phyloP scores from a whole-genome alignment of 257 asterid genomes.

The Solanum chmielewskii region DNA sequence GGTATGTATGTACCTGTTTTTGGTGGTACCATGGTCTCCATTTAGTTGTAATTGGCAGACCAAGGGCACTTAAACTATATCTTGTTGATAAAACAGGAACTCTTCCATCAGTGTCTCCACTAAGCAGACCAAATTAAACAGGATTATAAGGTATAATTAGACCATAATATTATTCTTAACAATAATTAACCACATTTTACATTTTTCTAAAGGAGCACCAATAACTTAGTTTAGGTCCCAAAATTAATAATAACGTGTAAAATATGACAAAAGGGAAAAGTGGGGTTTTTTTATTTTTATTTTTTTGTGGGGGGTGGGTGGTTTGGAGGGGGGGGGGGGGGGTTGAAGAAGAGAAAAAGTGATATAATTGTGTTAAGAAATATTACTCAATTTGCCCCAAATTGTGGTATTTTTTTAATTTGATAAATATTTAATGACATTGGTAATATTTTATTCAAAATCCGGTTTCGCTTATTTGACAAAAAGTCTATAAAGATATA shows the following conservation, averaged over 20 bases:
- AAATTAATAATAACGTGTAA: neutral
- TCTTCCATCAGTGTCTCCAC: constrained; percentile 91
- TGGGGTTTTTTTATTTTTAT: too few relatives aligned
- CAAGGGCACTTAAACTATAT: constrained; percentile 60
- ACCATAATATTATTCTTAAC: neutral
- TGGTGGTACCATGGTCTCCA: constrained; percentile 96
- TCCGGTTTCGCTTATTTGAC: neutral
- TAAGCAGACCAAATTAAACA: constrained; percentile 8
- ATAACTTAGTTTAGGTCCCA: neutral
- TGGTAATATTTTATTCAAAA: too few relatives aligned
- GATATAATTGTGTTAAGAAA: neutral
- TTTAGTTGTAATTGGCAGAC: constrained; percentile 47
- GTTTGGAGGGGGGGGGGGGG: neutral
- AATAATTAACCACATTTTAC: neutral
- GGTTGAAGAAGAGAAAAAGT: neutral
- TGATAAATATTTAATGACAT: too few relatives aligned
- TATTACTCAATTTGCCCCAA: too few relatives aligned
- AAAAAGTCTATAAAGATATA: too few relatives aligned
- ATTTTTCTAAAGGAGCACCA: neutral
- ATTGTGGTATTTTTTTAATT: too few relatives aligned
- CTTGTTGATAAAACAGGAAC: constrained; percentile 82
- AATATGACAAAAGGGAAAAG: neutral
- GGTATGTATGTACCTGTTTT: constrained; percentile 46
- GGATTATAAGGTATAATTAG: neutral
- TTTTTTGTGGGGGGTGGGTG: neutral